A percentile compares a stretch with the other conserved stretches of the same genome.
Evolutionary conservation across 2,329 filamentous ascomycete genomes (phyloP).

Genomic region (Amesomyces nigricolor): DNA sequence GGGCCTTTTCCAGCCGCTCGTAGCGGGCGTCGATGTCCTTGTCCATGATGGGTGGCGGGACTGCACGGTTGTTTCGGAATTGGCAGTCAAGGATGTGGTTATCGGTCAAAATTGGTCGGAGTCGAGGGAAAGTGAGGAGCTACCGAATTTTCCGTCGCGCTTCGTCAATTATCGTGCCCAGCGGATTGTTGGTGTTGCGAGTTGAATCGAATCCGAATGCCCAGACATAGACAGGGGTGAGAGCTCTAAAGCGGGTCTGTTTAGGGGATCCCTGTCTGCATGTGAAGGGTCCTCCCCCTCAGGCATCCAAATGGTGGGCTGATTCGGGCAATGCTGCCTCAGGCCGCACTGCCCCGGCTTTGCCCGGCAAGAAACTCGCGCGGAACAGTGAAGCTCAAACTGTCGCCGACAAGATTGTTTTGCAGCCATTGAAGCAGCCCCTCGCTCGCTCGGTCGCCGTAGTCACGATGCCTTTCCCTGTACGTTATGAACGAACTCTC

Average conservation of each 20-base stretch:
- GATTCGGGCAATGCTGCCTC: constrained; percentile 22
- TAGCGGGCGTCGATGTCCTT: constrained; percentile 56
- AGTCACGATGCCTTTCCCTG: constrained; percentile 29
- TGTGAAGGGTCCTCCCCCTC: neutral
- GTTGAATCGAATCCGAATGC: too few relatives aligned
- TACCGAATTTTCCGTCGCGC: too few relatives aligned
- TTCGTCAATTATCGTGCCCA: too few relatives aligned
- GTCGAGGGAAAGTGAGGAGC: too few relatives aligned
- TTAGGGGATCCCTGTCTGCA: neutral
- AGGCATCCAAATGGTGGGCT: neutral
- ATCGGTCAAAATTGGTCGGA: neutral
- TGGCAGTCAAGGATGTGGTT: neutral
- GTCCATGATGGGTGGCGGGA: constrained; percentile 45
- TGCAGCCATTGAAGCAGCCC: constrained; percentile 26
- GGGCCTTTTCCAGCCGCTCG: constrained; percentile 59
- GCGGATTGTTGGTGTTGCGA: too few relatives aligned
- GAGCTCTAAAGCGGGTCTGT: neutral
- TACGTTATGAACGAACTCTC: constrained; percentile 21
- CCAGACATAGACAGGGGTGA: too few relatives aligned
- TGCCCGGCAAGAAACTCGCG: constrained; percentile 32
- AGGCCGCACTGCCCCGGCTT: constrained; percentile 29
- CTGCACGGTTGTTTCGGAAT: neutral
- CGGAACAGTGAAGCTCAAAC: constrained; percentile 21
- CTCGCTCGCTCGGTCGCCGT: constrained; percentile 20
- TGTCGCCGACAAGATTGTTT: constrained; percentile 22